A percentile compares a stretch with the other conserved stretches of the same genome.
These are phyloP conservation scores for Fennellomyces sp. DNA, from an alignment of 371 early-diverging fungal genomes.

Conservation along the genomic window DNA sequence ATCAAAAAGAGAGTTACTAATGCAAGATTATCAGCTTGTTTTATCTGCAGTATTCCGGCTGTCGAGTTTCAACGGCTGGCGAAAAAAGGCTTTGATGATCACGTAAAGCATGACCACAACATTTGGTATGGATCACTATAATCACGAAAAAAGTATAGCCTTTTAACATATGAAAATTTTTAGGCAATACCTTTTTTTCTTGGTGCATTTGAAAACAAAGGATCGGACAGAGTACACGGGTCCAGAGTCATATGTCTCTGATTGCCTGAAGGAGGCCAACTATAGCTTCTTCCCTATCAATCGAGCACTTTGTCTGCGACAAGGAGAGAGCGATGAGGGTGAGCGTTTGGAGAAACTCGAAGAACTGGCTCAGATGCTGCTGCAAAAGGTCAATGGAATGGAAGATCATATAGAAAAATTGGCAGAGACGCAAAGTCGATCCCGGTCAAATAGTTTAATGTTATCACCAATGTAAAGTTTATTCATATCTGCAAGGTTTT, in stretches of 20 bases:
- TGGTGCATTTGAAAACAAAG: slow-evolving; percentile 59
- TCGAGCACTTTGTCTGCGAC: slow-evolving; percentile 47
- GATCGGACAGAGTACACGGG: slow-evolving; percentile 61
- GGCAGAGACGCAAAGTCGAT: slow-evolving; percentile 23
- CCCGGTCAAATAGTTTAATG: slow-evolving; percentile 37
- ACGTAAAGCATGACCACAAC: slow-evolving; percentile 58
- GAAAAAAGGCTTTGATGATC: slow-evolving; percentile 56
- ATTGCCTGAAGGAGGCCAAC: slow-evolving; percentile 46
- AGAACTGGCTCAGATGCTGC: slow-evolving; percentile 28
- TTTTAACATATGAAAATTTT: not conserved
- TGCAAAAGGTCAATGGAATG: slow-evolving; percentile 26
- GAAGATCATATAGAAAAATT: slow-evolving; percentile 35
- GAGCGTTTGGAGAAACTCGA: slow-evolving; percentile 43
- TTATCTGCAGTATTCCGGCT: slow-evolving; percentile 58
- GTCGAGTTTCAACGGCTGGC: slow-evolving; percentile 57
- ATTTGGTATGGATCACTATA: slow-evolving; percentile 39
- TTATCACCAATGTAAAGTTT: slow-evolving; percentile 42
- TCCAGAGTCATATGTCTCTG: slow-evolving; percentile 57
- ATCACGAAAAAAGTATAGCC: not conserved
- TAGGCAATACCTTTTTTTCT: slow-evolving; percentile 61
- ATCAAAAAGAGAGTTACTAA: not conserved
- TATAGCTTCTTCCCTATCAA: slow-evolving; percentile 60
- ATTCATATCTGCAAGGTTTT: too few species aligned
- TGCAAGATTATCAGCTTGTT: slow-evolving; percentile 34
- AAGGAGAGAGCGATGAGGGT: slow-evolving; percentile 30